phyloP scores from a whole-genome alignment of 495 filamentous ascomycete species.

The Aspergillus saccharolyticus region DNA sequence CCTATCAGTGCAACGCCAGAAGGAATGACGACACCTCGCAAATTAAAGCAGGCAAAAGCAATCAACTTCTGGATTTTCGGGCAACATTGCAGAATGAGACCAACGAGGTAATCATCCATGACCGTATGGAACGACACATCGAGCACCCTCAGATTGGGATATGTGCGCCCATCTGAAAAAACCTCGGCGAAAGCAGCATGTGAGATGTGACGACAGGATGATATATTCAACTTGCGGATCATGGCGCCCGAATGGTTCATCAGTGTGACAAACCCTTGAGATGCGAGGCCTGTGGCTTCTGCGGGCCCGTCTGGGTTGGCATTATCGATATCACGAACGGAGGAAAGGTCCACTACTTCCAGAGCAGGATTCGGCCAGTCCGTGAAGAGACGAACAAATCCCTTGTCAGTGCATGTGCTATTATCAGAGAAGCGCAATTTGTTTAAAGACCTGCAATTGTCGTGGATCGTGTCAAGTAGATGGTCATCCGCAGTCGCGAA shows the following conservation, averaged over 20 bases:
- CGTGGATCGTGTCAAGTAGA: slow-evolving; percentile 60
- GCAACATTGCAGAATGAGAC: slow-evolving; percentile 68
- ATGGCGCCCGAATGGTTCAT: slow-evolving; percentile 74
- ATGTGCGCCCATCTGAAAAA: slow-evolving; percentile 56
- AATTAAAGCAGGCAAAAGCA: slow-evolving; percentile 80
- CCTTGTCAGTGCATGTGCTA: slow-evolving; percentile 66
- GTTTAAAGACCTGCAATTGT: slow-evolving; percentile 56
- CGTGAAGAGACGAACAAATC: slow-evolving; percentile 63
- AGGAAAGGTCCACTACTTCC: slow-evolving; percentile 62
- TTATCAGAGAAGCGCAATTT: slow-evolving; percentile 79
- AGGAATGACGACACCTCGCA: slow-evolving; percentile 64
- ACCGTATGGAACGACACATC: slow-evolving; percentile 74
- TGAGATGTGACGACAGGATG: slow-evolving; percentile 74
- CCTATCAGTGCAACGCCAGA: slow-evolving; percentile 72
- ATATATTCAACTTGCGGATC: slow-evolving; percentile 61
- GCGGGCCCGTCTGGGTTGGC: slow-evolving; percentile 54
- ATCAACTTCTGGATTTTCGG: slow-evolving; percentile 66
- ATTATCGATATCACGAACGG: slow-evolving; percentile 69
- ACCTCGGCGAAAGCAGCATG: slow-evolving; percentile 61
- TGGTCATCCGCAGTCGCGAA: slow-evolving; percentile 54
- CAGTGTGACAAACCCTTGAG: slow-evolving; percentile 65
- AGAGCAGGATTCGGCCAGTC: slow-evolving; percentile 70
- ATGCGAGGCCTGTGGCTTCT: slow-evolving; percentile 62
- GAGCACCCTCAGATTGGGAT: slow-evolving; percentile 60
- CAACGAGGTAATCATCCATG: slow-evolving; percentile 69